Evolutionary conservation across 306 rosid genomes (phyloP).

Genomic region (Clitoria ternatea): DNA sequence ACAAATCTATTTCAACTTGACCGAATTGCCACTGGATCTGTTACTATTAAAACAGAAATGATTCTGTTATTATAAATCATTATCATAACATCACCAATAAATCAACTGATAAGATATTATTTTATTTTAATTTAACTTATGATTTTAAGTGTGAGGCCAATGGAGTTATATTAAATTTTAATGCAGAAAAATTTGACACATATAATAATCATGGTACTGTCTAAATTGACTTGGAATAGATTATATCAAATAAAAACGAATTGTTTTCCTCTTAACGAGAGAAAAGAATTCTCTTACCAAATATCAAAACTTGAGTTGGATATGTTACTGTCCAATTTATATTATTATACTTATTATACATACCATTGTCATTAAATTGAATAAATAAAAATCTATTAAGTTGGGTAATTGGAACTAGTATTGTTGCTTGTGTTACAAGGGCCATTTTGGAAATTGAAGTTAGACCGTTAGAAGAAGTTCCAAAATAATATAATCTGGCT

Average conservation of each 20-base stretch:
- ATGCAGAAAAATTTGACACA: too few relatives aligned
- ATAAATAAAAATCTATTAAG: not conserved
- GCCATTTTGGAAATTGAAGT: conserved; percentile 19
- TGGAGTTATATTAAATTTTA: too few relatives aligned
- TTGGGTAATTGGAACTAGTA: not conserved
- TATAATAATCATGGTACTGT: too few relatives aligned
- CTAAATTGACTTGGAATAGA: too few relatives aligned
- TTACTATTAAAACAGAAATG: not conserved
- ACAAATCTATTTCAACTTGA: not conserved
- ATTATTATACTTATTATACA: not conserved
- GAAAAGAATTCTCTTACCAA: not conserved
- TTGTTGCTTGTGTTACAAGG: conserved; percentile 5
- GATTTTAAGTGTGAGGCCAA: too few relatives aligned
- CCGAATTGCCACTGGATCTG: conserved; percentile 1
- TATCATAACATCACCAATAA: too few relatives aligned
- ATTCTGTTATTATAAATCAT: too few relatives aligned
- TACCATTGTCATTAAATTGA: not conserved
- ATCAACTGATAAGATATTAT: too few relatives aligned
- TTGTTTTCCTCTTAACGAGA: too few relatives aligned
- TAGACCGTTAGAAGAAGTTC: conserved; percentile 11
- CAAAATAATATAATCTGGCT: conserved; percentile 32
- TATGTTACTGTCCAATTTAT: not conserved
- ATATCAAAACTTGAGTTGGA: not conserved
- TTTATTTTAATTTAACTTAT: too few relatives aligned
- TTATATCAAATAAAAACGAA: too few relatives aligned